Percentiles rank a stretch among this genome's conserved stretches.
phyloP scores from a whole-genome alignment of 192 early-diverging fungal genomes.

The Backusella morwellensis region DNA sequence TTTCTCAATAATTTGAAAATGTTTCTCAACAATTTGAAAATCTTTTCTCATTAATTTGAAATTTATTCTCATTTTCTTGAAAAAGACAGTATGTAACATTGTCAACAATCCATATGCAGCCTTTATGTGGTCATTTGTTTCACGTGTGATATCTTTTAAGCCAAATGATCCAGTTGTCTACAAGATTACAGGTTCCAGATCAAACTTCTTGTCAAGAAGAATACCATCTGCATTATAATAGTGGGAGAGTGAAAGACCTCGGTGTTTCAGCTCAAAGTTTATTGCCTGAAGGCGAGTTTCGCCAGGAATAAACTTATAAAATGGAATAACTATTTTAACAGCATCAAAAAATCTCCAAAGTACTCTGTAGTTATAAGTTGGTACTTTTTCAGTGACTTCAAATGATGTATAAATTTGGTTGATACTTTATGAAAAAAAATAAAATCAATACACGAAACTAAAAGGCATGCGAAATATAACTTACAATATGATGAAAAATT shows the following conservation, averaged over 20 bases:
- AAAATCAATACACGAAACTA: too few species aligned
- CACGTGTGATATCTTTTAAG: not conserved
- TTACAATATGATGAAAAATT: too few species aligned
- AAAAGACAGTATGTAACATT: too few species aligned
- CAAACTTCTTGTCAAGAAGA: not conserved
- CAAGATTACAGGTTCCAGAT: not conserved
- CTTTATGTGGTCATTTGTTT: not conserved
- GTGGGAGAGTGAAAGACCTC: not conserved
- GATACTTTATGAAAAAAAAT: too few species aligned
- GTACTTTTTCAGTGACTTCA: not conserved
- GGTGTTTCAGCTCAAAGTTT: not conserved
- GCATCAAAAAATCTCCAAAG: not conserved
- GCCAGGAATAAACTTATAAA: not conserved
- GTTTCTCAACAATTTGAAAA: too few species aligned
- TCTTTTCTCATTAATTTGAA: too few species aligned
- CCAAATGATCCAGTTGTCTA: not conserved
- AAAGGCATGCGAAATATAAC: too few species aligned
- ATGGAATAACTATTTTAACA: not conserved
- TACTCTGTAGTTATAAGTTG: not conserved
- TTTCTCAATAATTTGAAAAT: too few species aligned
- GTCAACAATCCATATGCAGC: not conserved
- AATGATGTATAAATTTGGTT: too few species aligned
- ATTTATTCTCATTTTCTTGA: too few species aligned
- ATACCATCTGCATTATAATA: constrained; percentile 9
- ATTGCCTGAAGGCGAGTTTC: constrained; percentile 16